Base-by-base conservation (phyloP, 2,329 filamentous ascomycete species). In the Cladosporium sp. region DNA sequence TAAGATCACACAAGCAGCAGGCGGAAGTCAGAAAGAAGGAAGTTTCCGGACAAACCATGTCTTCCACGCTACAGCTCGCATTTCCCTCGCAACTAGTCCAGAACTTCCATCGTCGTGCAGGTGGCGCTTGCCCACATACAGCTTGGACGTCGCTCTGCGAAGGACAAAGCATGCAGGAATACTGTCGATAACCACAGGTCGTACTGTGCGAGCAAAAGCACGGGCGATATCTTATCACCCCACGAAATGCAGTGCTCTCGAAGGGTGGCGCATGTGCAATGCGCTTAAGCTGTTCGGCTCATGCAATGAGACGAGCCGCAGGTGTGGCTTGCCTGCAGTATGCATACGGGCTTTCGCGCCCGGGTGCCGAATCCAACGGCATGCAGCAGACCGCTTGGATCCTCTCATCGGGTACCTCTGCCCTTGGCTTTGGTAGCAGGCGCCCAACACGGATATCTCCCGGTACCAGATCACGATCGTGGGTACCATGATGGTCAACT, bases 21-120 rank as follows among this genome's bases (percentile, higher is more conserved):
- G 51, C 51, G 47, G 39, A 55, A 45, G 51, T 20, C 37, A 37
- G 22, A 24, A 51, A 25, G 20, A 51, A 39, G 20, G 22, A 35
- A 15, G 15, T 7, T 8, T 32, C 22, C 24, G 48, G 19, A 34
- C 19, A 25, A 34, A 15, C 15, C 9, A 8, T 10, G n/a, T 13
- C 34, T 36, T 36, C 22, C 28, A 44, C 32, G 39, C 36, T 34
- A 44, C 13, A 53, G 37, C 50, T 53, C 50, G 17, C 50, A 44
- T 48, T 48, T 48, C 3, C 44, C 15, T 48, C 44, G 24, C 44
- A 3, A 10, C 24, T 19, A 34, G 9, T 25, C 8, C 25, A 9
- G 20, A 17, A 7, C 2, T 34, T 24, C 15, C 20, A 48, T 32
- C 44, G 28, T 19, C 12, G 19, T 32, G 15, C 24, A 19, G 17